Conservation (phyloP, 352 stramenopile species). For the Phytophthora syringae region DNA sequence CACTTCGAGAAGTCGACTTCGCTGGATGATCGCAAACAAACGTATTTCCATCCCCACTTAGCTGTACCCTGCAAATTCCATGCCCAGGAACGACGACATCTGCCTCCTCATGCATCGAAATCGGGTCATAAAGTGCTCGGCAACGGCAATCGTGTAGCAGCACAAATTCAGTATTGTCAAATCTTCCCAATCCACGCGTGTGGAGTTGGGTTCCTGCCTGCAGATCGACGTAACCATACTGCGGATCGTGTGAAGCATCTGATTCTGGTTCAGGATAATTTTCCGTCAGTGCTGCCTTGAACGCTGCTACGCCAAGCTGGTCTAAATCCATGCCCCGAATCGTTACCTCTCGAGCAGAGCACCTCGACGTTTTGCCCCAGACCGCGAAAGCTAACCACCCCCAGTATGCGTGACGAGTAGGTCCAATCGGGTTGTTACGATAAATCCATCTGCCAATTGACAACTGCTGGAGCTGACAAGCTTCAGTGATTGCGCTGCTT, state of each 20-base stretch:
- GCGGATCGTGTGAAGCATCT: background rate
- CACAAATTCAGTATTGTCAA: background rate
- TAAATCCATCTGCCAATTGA: background rate
- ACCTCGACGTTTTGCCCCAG: background rate
- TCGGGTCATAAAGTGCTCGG: background rate
- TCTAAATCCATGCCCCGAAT: background rate
- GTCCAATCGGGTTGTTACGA: background rate
- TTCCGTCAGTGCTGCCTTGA: background rate
- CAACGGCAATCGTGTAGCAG: background rate
- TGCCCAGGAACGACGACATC: background rate
- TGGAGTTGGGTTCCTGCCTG: background rate
- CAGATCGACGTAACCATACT: slow-evolving; percentile 1
- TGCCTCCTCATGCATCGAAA: background rate
- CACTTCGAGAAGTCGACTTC: background rate
- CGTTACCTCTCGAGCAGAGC: background rate
- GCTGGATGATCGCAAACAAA: background rate
- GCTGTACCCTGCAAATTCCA: background rate
- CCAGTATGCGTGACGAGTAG: background rate
- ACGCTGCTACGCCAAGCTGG: background rate
- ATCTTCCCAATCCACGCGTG: background rate
- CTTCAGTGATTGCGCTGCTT: background rate
- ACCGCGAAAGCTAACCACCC: slow-evolving; percentile 4
- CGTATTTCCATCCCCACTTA: background rate
- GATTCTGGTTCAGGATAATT: background rate
- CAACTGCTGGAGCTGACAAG: background rate